Base-by-base conservation (phyloP, 192 early-diverging fungal species). In the Coemansia aciculifera region DNA sequence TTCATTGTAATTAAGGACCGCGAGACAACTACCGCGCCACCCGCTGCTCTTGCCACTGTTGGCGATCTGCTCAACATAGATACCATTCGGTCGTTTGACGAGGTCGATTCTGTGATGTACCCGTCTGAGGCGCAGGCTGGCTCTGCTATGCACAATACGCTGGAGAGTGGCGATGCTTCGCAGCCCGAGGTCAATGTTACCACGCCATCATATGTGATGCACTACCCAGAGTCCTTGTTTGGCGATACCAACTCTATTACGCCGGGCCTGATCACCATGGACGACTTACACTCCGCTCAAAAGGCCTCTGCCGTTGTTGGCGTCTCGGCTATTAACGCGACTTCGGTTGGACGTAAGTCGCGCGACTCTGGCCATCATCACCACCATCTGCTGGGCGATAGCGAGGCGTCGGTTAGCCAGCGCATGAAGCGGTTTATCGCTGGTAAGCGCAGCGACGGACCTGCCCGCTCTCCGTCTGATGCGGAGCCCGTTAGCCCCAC, bases 401-500 rank as follows among this genome's bases (percentile, higher is more conserved):
- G 64, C 38, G 79, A 81, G 7, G 29, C 29, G 2, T 67, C 74
- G 3, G 74, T 81, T 49, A 68, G 79, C 36, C 71, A 73, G 67
- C 69, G 73, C 51, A 81, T 81, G 79, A 75, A 75, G 64, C 73
- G 74, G 54, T 73, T 81, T n/a, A 81, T 81, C 19, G 72, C 79
- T 15, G 71, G 71, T 15, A 72, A 66, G 43, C 79, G 79, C 36
- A 66, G 60, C 40, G 71, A 75, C 5, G 66, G 44, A 3, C 43
- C 71, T 19, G 51, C 43, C 38, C 75, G 68, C 67, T 34, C 23
- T 2, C 56, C 71, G 8, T 38, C 56, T 19, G 70, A 66, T 12
- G 21, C 49, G 38, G 63, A 61, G 24, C 64, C 69, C 10, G 56
- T 59, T 17, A 71, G 74, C 39, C 69, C 74, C 4, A 67, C 51